Evolutionary conservation across 2,329 filamentous ascomycete genomes (phyloP), one percentile per base, ranked within the genome.

Genomic region (Aspergillus aculeatinus): DNA sequence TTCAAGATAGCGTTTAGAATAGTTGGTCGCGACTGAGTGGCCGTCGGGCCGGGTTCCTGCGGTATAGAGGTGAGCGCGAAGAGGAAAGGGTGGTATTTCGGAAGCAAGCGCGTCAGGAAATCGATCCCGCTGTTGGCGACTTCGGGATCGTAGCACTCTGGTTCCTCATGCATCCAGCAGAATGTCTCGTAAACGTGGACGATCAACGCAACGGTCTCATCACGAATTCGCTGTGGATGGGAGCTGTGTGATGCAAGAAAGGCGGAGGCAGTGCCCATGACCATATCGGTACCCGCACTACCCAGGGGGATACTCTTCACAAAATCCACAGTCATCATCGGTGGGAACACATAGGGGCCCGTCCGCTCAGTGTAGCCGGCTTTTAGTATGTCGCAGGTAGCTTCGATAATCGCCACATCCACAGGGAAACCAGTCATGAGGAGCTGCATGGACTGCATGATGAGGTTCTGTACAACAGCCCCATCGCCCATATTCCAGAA

Each of bases 261-360:
- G 21, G 79, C 75, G 2, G 78, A 78, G 6, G 79, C 78, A 5
- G 78, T 80, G 16, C 70, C 73, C 77, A 81, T 80, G 12, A 79
- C 75, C 31, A 74, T 70, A 65, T 79, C 77, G 10, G 76, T 76
- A 10, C 76, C 76, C 6, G 75, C 68, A 55, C 72, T 75, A 5
- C 75, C 71, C 21, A 77, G 63, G 19, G 76, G 75, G 53, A 79
- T 70, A 51, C 72, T 72, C 56, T 72, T 76, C 48, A 81, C 73
- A 50, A 81, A 78, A 23, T 74, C 70, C 23, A 77, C 74, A 3
- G 73, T 78, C 48, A 77, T 64, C n/a, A 69, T 64, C 2, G 77
- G 74, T 21, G 76, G 71, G 57, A 81, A 78, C 21, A 80, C 77
- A 59, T 77, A 80, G 11, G 75, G 76, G 0, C 78, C 77, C 0